Conservation (phyloP, 1,284 basidiomycete genomes). For the Ganoderma resinaceum region DNA sequence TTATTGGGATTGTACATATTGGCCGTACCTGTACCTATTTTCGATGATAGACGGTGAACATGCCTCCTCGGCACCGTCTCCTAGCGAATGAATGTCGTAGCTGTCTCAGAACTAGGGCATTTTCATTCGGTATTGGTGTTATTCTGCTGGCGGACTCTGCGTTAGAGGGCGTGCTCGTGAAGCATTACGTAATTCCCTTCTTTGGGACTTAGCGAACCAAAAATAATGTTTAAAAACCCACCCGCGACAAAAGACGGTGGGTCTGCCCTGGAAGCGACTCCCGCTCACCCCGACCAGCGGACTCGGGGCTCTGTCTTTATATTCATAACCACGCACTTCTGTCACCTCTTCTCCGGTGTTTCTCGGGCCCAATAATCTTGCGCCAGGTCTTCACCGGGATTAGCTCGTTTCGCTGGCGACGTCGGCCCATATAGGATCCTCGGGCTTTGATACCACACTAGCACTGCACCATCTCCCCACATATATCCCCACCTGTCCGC, state of each 20-base stretch:
- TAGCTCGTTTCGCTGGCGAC: conserved; percentile 1
- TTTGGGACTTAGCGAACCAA: not conserved
- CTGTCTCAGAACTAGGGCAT: not conserved
- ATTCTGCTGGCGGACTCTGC: not conserved
- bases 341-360: not conserved
- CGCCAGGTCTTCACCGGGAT: not conserved
- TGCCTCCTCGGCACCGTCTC: not conserved
- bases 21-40: not conserved
- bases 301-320: not conserved
- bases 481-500: not conserved
- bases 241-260: conserved; percentile 12
- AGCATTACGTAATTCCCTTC: not conserved
- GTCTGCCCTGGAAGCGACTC: conserved; percentile 4
- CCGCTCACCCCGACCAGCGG: not conserved
- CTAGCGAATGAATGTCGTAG: not conserved
- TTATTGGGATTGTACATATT: not conserved
- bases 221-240: not conserved
- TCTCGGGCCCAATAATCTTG: not conserved
- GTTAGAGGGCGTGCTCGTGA: not conserved
- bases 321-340: conserved; percentile 12
- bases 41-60: not conserved
- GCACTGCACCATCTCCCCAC: not conserved
- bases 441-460: conserved; percentile 6
- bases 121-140: not conserved
- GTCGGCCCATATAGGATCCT: conserved; percentile 12